Evolutionary conservation across 2,329 filamentous ascomycete genomes (phyloP).

Genomic region (Monosporascus sp.): DNA sequence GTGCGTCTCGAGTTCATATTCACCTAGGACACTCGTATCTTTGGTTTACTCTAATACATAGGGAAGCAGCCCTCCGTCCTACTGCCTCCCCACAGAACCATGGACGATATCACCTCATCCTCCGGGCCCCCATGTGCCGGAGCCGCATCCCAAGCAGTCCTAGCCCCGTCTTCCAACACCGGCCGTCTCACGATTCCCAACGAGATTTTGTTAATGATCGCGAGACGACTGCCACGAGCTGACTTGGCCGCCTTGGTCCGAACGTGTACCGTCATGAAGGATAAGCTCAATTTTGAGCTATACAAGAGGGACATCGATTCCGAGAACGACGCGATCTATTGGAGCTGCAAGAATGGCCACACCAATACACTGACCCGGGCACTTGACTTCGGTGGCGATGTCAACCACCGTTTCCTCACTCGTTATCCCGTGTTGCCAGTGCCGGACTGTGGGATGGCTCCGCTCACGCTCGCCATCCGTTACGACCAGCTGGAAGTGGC

Average conservation of each 20-base stretch:
- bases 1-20: no score
- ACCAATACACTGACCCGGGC: not conserved
- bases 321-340: not conserved
- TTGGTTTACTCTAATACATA: no score
- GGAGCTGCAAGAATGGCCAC: not conserved
- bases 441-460: not conserved
- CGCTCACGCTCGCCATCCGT: not conserved
- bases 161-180: no score
- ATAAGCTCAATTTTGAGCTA: not conserved
- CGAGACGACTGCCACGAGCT: no score
- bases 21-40: no score
- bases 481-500: not conserved
- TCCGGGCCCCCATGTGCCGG: no score
- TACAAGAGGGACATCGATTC: not conserved
- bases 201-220: no score
- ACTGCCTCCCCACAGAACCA: no score
- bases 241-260: not conserved
- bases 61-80: no score
- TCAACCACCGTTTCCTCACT: not conserved
- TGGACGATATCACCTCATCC: no score
- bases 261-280: not conserved
- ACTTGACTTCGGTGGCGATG: not conserved
- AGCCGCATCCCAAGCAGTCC: no score
- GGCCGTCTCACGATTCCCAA: no score
- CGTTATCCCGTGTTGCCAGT: not conserved